These are phyloP conservation scores for Misopates orontium DNA, from an alignment of 257 asterid species.

Conservation along the genomic window DNA sequence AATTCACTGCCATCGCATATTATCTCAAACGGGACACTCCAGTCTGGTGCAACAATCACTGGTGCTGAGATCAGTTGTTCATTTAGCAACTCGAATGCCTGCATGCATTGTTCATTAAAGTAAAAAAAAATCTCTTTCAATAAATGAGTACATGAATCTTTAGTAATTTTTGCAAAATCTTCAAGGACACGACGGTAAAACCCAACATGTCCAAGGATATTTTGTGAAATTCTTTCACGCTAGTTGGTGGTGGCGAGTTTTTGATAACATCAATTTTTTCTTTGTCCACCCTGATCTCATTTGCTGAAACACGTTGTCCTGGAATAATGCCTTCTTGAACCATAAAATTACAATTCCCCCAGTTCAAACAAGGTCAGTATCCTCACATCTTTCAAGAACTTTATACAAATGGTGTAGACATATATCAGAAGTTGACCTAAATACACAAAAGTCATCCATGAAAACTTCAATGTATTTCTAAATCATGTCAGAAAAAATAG, in stretches of 20 bases:
- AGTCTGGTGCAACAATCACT: neutral
- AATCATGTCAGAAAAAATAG: no score
- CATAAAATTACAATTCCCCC: conserved; percentile 1
- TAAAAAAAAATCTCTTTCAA: no score
- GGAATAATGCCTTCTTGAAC: neutral
- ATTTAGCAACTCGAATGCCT: no score
- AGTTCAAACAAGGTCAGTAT: neutral
- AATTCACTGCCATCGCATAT: neutral
- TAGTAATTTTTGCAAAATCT: no score
- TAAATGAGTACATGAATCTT: neutral
- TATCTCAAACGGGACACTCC: no score
- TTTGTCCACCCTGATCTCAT: neutral
- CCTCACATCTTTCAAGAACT: neutral
- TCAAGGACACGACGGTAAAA: neutral
- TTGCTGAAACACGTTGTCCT: neutral
- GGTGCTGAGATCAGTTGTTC: no score
- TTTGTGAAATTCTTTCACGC: conserved; percentile 2
- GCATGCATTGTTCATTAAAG: no score
- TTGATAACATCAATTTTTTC: neutral
- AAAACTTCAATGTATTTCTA: no score
- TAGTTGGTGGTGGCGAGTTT: no score
- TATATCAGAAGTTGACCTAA: neutral
- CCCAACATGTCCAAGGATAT: conserved; percentile 10
- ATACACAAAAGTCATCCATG: no score
- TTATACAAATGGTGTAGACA: neutral